Evolutionary conservation across 768 basidiomycete species (phyloP).

Genomic region (Russula earlei): DNA sequence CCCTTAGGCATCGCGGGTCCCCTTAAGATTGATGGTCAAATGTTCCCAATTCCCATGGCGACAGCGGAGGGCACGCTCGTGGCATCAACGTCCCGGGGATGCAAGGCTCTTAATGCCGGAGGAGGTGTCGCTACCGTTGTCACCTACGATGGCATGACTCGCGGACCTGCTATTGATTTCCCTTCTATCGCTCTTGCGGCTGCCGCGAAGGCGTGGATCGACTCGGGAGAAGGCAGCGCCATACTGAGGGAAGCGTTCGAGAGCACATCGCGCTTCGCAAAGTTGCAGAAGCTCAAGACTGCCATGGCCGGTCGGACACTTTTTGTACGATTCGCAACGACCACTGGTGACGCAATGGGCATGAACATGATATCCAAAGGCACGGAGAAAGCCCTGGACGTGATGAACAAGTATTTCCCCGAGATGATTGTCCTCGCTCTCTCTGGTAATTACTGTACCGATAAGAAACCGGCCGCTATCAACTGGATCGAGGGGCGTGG

Average conservation of each 20-base stretch:
- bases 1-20: slow-evolving; percentile 97
- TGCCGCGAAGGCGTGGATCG: slow-evolving; percentile 80
- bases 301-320: slow-evolving; percentile 89
- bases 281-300: slow-evolving; percentile 75
- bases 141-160: slow-evolving; percentile 91
- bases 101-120: slow-evolving; percentile 93
- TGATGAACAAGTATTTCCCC: slow-evolving; percentile 70
- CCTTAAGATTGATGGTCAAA: slow-evolving; percentile 76
- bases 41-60: slow-evolving; percentile 94
- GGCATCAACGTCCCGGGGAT: slow-evolving; percentile 93
- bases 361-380: slow-evolving; percentile 99
- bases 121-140: slow-evolving; percentile 94
- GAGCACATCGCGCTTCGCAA: slow-evolving; percentile 87
- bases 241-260: slow-evolving; percentile 83
- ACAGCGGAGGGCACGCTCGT: slow-evolving; percentile 99
- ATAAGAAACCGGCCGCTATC: slow-evolving; percentile 99
- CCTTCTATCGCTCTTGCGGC: slow-evolving; percentile 73
- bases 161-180: slow-evolving; percentile 97
- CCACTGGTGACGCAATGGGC: slow-evolving; percentile 98
- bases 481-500: slow-evolving; percentile 99
- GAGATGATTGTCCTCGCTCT: slow-evolving; percentile 87
- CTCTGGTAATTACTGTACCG: slow-evolving; percentile 97
- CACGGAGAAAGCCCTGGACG: slow-evolving; percentile 87
- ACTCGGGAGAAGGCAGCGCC: slow-evolving; percentile 66
- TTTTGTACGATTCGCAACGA: slow-evolving; percentile 87